A percentile compares a stretch with the other conserved stretches of the same genome.
These are phyloP conservation scores for Helotiales sp. DNA, from an alignment of 2,329 filamentous ascomycete species.

Conservation along the genomic window DNA sequence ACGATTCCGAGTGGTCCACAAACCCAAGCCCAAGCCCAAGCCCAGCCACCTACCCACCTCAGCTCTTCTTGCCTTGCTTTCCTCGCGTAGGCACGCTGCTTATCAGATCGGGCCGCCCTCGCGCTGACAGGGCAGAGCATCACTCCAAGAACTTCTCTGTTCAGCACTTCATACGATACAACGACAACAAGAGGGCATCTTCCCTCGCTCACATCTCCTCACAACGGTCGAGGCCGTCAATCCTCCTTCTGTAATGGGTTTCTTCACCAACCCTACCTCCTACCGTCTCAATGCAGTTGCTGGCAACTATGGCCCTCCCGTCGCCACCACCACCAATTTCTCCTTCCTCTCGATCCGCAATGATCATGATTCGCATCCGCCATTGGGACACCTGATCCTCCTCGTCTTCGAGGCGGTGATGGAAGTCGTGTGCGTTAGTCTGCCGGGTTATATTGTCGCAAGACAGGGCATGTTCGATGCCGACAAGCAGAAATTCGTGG, in stretches of 20 bases:
- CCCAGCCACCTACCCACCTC: constrained; percentile 6
- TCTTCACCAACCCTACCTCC: constrained; percentile 55
- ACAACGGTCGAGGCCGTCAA: constrained; percentile 33
- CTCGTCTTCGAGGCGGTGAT: constrained; percentile 89
- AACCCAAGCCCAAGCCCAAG: not conserved
- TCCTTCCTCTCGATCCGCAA: constrained; percentile 32
- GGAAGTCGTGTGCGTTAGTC: constrained; percentile 91
- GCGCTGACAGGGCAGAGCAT: not conserved
- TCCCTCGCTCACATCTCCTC: not conserved
- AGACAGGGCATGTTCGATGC: constrained; percentile 91
- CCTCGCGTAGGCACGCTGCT: constrained; percentile 8
- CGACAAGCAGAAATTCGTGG: constrained; percentile 94
- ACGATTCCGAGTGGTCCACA: not conserved
- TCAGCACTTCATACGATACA: not conserved
- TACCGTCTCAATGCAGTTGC: constrained; percentile 50
- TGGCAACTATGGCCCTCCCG: constrained; percentile 36
- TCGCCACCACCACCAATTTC: constrained; percentile 33
- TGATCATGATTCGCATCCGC: constrained; percentile 47
- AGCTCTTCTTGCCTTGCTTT: constrained; percentile 16
- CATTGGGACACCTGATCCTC: constrained; percentile 48
- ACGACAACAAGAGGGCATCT: constrained; percentile 3
- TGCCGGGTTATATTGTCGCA: constrained; percentile 93
- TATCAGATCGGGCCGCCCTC: constrained; percentile 7
- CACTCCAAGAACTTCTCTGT: not conserved
- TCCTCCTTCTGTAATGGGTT: constrained; percentile 42